Base-by-base conservation (phyloP, 257 asterid genomes). In the Solanum megistacrolobum region DNA sequence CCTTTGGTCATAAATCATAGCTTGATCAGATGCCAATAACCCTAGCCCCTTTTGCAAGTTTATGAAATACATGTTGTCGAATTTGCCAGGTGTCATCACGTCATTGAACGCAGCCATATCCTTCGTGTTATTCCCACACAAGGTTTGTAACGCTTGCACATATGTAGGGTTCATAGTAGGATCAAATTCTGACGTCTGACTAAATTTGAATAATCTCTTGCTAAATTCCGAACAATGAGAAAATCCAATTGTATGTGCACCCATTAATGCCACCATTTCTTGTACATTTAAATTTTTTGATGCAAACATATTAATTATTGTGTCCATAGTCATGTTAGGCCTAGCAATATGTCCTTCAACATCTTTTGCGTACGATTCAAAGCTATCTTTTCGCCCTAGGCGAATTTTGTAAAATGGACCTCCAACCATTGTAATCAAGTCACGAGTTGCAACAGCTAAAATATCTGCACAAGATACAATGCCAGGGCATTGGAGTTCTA, bases 241-340 rank as follows among this genome's bases (percentile, higher is more conserved):
- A 89, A 96, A 95, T 0, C 99, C 98, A 25, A 96, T 89, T 3
- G 98, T 96, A 90, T 95, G 99, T 5, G 98, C 98, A 7, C 98
- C 98, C 27, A 91, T 20, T 46, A 96, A 90, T 6, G 98, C 92
- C 12, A 96, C 99, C 97, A 95, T 93, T 74, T 96, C 99, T 81
- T 90, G 90, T 5, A 93, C 84, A 76, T 23, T 38, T 88, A 94
- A 90, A 1, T 95, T 96, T 62, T 89, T 92, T 0, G 74, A 35
- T 0, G 90, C 89, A 76, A 96, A 96, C 25, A 91, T 89, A 82
- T 87, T 88, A 84, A 94, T 93, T 71, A 94, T 92, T 20, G 89
- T 88, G 0, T 92, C 66, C 21, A 94, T 21, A 1, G 98, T 55
- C 96, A 93, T 94, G 90, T 93, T 94, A 25, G 96, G 91, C 60